Conservation (phyloP, 331 rosid genomes). For the Dryas integrifolia region DNA sequence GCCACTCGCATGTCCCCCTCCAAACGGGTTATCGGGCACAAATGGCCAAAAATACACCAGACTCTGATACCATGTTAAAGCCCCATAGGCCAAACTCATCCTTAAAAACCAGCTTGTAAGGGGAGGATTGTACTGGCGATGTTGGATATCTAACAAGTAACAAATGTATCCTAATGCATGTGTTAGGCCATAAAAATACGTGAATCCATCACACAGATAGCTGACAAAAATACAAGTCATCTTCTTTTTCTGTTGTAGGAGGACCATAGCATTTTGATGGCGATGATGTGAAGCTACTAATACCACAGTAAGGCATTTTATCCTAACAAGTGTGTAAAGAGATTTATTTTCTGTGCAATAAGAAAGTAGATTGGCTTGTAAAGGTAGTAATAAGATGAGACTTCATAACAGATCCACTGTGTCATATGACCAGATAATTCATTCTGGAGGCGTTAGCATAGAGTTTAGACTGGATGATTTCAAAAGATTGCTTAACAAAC, state of each 20-base stretch:
- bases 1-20: no score
- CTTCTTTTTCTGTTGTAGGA: neutral
- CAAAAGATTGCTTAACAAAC: neutral
- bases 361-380: neutral
- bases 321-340: neutral
- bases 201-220: neutral
- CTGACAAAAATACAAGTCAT: neutral
- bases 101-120: no score
- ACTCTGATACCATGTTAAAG: no score
- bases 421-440: constrained; percentile 6
- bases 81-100: no score
- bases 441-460: neutral
- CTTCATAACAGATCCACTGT: neutral
- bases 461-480: neutral
- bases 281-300: neutral
- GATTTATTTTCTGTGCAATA: neutral
- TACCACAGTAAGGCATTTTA: neutral
- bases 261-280: neutral
- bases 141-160: no score
- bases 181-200: no score
- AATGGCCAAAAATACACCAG: no score
- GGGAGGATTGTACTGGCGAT: no score
- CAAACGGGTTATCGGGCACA: no score
- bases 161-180: no score
- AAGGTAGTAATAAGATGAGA: neutral